Conservation (phyloP, 192 early-diverging fungal genomes). For the Glomus cerebriforme region DNA sequence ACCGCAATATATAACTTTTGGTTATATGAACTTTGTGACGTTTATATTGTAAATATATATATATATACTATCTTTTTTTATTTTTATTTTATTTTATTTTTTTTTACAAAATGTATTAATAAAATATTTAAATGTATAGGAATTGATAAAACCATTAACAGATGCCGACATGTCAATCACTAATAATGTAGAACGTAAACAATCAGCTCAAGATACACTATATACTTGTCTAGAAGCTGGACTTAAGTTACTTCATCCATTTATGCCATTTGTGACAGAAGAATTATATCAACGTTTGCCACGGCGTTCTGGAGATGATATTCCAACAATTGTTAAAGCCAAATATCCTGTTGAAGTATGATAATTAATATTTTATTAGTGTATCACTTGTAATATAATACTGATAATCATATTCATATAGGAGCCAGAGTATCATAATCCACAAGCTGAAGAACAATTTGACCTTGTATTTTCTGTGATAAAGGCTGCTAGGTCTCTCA, state of each 20-base stretch:
- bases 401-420: conserved; percentile 32
- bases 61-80: background rate
- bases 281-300: conserved; percentile 97
- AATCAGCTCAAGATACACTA: conserved; percentile 80
- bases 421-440: conserved; percentile 58
- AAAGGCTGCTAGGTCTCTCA: conserved; percentile 74
- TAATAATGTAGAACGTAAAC: conserved; percentile 46
- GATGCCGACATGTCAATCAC: conserved; percentile 64
- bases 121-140: conserved; percentile 34
- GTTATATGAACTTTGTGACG: conserved; percentile 96
- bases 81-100: conserved; percentile 19
- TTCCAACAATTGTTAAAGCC: conserved; percentile 73
- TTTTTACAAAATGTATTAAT: background rate
- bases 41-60: conserved; percentile 75
- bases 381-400: background rate
- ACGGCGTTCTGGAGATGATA: conserved; percentile 69
- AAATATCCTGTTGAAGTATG: conserved; percentile 53
- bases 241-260: conserved; percentile 91
- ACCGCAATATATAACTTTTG: conserved; percentile 89
- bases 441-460: conserved; percentile 75
- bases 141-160: conserved; percentile 88
- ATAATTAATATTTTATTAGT: background rate
- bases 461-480: conserved; percentile 77
- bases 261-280: conserved; percentile 99
- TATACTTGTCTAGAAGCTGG: conserved; percentile 95